Percentiles rank a stretch among this genome's conserved stretches.
These are phyloP conservation scores for Rhodamnia rubescens DNA, from an alignment of 345 rosid species.

Conservation along the genomic window DNA sequence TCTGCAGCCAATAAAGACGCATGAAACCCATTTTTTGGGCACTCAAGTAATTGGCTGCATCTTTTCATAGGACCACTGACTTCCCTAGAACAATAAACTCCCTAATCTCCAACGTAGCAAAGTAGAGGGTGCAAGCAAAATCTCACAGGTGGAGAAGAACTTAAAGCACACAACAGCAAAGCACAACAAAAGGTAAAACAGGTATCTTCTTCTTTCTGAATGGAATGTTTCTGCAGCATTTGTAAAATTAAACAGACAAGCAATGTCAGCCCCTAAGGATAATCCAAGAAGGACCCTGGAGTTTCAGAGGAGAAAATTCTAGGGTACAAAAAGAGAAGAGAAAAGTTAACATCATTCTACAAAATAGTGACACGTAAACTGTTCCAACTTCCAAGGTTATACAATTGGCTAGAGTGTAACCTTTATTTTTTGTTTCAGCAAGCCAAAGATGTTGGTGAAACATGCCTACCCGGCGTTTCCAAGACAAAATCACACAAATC, in stretches of 20 bases:
- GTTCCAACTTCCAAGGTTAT: not conserved
- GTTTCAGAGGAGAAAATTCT: not conserved
- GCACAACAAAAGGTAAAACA: not conserved
- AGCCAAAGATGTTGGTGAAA: not conserved
- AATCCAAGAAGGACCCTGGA: not conserved
- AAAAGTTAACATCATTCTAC: not conserved
- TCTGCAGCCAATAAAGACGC: not conserved
- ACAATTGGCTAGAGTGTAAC: not conserved
- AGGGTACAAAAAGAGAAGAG: not conserved
- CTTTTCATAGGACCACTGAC: not conserved
- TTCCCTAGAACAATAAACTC: not conserved
- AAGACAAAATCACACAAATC: not conserved
- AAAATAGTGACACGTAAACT: not conserved
- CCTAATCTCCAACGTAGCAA: not conserved
- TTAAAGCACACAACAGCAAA: not conserved
- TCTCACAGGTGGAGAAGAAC: not conserved
- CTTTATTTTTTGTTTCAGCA: not conserved
- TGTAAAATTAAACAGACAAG: not conserved
- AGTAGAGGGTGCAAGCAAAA: not conserved
- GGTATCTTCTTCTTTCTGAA: not conserved
- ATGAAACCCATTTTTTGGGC: not conserved
- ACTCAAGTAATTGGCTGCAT: not conserved
- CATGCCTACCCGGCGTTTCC: not conserved
- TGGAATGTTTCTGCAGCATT: not conserved
- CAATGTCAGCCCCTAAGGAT: not conserved